Base-by-base conservation (phyloP, 164 flowering plant genomes). In the Saururus chinensis region DNA sequence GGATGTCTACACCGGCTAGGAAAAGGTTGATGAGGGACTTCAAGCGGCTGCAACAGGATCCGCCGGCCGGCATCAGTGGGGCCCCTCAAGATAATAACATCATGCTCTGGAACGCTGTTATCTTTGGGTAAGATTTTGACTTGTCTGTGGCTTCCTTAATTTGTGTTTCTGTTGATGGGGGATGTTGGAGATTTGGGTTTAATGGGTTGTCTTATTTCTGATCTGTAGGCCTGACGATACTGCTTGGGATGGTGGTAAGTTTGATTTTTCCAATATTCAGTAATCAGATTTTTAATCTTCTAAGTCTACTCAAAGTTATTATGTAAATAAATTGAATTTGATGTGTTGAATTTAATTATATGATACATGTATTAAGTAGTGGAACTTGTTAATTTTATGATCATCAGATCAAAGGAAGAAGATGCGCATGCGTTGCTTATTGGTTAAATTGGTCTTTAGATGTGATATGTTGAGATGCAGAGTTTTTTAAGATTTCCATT, bases 221-320 rank as follows among this genome's bases (percentile, higher is more conserved):
- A 54, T 60, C 77, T 86, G 88, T 88, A 89, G 97, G 51, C 97
- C 97, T 59, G 97, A 87, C 82, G 96, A 89, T 72, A 89, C 95
- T 59, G 88, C 96, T 22, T 89, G 96, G 96, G 96, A 89, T 76
- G 96, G 96, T 79, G 96, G 96, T 89, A 73, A 81, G 84, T 74
- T 74, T 26, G 42, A 30, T 68, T 60, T 25, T 11, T 45, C 19
- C 14, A n/a, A 5, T 3, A 57, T 30, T 30, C 14, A 7, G 17
- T 57, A 14, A 2, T 19, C 22, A 19, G 19, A 22, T 57, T n/a
- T n/a, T n/a, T n/a, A n/a, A n/a, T n/a, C n/a, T n/a, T n/a, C n/a
- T n/a, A n/a, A n/a, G n/a, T n/a, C n/a, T n/a, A n/a, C n/a, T n/a
- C n/a, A n/a, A n/a, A n/a, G 4, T 30, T 30, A 6, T 30, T 30